Base-by-base conservation (phyloP, 192 early-diverging fungal genomes). In the Anaeromyces robustus region DNA sequence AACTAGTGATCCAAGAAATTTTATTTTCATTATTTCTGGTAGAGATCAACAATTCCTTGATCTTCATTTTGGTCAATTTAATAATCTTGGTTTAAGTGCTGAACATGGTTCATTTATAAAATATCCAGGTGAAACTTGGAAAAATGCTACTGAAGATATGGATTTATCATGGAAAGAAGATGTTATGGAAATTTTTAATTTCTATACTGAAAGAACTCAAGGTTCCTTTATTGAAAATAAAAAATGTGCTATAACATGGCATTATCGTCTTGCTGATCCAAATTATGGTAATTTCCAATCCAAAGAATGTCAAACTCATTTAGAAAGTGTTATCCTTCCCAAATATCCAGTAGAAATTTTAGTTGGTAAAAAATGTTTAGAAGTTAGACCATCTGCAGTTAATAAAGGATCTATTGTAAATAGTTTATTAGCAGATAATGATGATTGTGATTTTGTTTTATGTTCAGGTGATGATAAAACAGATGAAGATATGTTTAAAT, bases 391-490 rank as follows among this genome's bases (percentile, higher is more conserved):
- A n/a, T 92, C 92, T 3, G 88, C 91, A 5, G 91, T 97, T 78
- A 99, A 97, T 88, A 99, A 98, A 88, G 98, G 98, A 16, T 95
- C 98, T 84, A 97, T 98, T 81, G 94, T 98, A 81, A 96, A 96
- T 86, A 89, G 94, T 14, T 82, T 99, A 78, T 79, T 96, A 29
- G 81, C 82, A 11, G 85, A 83, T 68, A 85, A 90, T 41, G 89
- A 92, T 26, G 89, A 90, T 9, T 90, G 89, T 79, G 95, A 96
- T 78, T 99, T 99, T 89, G 90, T 96, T 1, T 86, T 96, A 29
- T 98, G 97, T 84, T 95, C 93, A 19, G 96, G 98, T 30, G 96
- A 98, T 83, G 97, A 97, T 87, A 92, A 93, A 85, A 98, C 97
- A 1, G 98, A 98, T 83, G 96, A 98, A 84, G 97, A 97, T 84